Evolutionary conservation across 1,284 basidiomycete species (phyloP).

Genomic region (Melampsora occidentalis): DNA sequence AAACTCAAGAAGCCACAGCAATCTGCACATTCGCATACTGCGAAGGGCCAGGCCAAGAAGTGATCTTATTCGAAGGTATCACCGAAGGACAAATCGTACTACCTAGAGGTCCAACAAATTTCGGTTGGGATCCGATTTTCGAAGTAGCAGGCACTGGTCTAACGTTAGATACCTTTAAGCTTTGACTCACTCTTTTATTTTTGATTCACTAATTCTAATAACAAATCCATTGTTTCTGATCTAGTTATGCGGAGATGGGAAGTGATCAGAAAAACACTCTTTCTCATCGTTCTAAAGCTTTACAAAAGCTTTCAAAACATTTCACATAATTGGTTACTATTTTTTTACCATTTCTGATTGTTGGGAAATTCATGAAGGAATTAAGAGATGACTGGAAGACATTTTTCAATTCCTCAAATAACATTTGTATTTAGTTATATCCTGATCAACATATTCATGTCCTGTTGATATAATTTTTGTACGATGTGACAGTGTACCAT

Average conservation of each 20-base stretch:
- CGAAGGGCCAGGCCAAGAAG: constrained; percentile 72
- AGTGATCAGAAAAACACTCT: constrained; percentile 78
- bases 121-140: constrained; percentile 93
- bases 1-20: constrained; percentile 75
- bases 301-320: constrained; percentile 74
- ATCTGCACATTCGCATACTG: constrained; percentile 94
- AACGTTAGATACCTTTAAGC: constrained; percentile 62
- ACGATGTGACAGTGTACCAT: too few species aligned
- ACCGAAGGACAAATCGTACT: constrained; percentile 85
- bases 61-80: constrained; percentile 83
- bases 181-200: constrained; percentile 9
- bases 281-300: constrained; percentile 82
- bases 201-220: background rate
- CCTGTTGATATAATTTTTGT: too few species aligned
- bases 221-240: background rate
- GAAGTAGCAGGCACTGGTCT: constrained; percentile 67
- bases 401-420: too few species aligned
- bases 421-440: too few species aligned
- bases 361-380: too few species aligned
- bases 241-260: constrained; percentile 91
- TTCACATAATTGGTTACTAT: constrained; percentile 53
- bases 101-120: constrained; percentile 68
- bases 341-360: too few species aligned
- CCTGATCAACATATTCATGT: too few species aligned
- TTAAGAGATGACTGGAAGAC: too few species aligned